Evolutionary conservation across 768 basidiomycete species (phyloP).

Genomic region (Podaxis sp.): DNA sequence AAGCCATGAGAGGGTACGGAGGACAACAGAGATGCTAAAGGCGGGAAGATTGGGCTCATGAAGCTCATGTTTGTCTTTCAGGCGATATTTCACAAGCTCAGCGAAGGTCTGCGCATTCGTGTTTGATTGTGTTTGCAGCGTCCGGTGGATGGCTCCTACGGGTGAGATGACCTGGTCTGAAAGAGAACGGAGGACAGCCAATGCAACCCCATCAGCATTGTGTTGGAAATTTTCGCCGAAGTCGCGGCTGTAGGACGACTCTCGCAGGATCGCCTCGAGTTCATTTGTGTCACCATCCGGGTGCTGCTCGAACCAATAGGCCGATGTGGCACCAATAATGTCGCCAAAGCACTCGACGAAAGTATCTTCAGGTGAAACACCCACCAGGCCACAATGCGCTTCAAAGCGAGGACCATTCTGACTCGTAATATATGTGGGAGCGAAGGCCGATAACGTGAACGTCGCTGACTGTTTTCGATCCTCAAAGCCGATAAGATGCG

Average conservation of each 20-base stretch:
- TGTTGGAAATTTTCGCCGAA: constrained; percentile 23
- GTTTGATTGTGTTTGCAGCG: constrained; percentile 31
- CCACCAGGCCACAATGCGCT: constrained; percentile 60
- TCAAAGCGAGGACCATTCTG: constrained; percentile 44
- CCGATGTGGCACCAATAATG: constrained; percentile 61
- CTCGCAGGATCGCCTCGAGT: constrained; percentile 13
- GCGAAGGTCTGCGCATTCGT: constrained; percentile 40
- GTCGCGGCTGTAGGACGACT: constrained; percentile 13
- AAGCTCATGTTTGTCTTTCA: constrained; percentile 41
- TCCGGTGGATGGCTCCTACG: constrained; percentile 46
- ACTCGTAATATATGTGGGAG: constrained; percentile 62
- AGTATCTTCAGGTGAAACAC: constrained; percentile 48
- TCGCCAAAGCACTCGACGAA: constrained; percentile 65
- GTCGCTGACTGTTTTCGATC: constrained; percentile 66
- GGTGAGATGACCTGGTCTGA: constrained; percentile 64
- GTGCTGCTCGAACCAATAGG: constrained; percentile 40
- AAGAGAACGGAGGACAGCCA: constrained; percentile 58
- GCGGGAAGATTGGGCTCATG: constrained; percentile 70
- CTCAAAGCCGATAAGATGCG: constrained; percentile 71
- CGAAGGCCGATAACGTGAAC: constrained; percentile 64
- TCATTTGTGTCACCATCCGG: constrained; percentile 13
- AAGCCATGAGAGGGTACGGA: constrained; percentile 64
- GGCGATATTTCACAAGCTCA: constrained; percentile 52
- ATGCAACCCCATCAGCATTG: constrained; percentile 56
- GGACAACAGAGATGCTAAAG: constrained; percentile 45